Percentiles rank a stretch among this genome's conserved stretches.
phyloP scores from a whole-genome alignment of 495 filamentous ascomycete genomes.

The Patellaria atrata region DNA sequence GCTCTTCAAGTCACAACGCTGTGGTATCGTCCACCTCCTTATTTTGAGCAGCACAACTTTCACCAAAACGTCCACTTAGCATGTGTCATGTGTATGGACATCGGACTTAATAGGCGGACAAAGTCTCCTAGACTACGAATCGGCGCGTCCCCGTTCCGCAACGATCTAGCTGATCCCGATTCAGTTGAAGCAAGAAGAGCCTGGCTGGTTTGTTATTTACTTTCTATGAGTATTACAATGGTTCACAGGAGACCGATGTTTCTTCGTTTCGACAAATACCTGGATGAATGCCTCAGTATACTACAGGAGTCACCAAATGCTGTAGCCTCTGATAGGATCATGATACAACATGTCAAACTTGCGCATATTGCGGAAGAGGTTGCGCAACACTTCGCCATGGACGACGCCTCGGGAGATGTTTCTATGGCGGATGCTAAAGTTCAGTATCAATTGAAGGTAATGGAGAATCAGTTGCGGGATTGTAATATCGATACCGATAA shows the following conservation, averaged over 20 bases:
- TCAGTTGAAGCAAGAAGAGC: constrained; percentile 60
- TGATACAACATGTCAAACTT: constrained; percentile 63
- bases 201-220: constrained; percentile 72
- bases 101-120: constrained; percentile 52
- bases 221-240: constrained; percentile 49
- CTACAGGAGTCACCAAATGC: constrained; percentile 59
- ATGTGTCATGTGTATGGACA: constrained; percentile 72
- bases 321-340: constrained; percentile 51
- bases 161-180: constrained; percentile 38
- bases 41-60: constrained; percentile 79
- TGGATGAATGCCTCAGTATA: constrained; percentile 68
- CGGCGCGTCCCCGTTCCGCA: constrained; percentile 19
- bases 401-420: constrained; percentile 48
- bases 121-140: constrained; percentile 30
- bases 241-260: constrained; percentile 69
- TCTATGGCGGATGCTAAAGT: constrained; percentile 62
- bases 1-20: constrained; percentile 38
- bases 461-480: constrained; percentile 59
- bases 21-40: constrained; percentile 50
- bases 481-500: constrained; percentile 46
- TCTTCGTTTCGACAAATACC: constrained; percentile 67
- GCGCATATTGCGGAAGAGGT: constrained; percentile 74
- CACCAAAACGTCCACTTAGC: constrained; percentile 79
- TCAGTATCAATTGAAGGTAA: constrained; percentile 57
- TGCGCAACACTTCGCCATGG: constrained; percentile 57